A percentile compares a stretch with the other conserved stretches of the same genome.
Evolutionary conservation across 495 filamentous ascomycete species (phyloP).

Genomic region (Chaetomium tenue): DNA sequence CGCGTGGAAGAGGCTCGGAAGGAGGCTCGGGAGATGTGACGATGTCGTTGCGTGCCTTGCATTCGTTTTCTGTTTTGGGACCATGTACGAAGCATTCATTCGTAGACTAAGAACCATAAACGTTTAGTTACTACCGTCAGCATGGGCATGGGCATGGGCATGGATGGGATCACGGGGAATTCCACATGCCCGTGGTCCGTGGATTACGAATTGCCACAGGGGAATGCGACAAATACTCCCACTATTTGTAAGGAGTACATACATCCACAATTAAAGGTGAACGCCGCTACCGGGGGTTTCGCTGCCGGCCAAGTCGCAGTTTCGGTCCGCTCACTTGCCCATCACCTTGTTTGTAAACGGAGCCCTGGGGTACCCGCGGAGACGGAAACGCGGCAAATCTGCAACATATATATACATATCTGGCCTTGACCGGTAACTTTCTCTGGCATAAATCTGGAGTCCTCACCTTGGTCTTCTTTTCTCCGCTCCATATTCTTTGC

Average conservation of each 20-base stretch:
- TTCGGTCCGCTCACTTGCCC: not conserved
- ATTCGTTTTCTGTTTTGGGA: not conserved
- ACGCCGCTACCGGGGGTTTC: slow-evolving; percentile 21
- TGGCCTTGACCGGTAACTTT: not conserved
- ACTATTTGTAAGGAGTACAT: slow-evolving; percentile 2
- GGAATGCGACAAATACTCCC: not conserved
- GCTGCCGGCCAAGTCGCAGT: slow-evolving; percentile 8
- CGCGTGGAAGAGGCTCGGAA: not conserved
- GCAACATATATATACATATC: slow-evolving; percentile 12
- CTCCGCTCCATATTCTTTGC: slow-evolving; percentile 5
- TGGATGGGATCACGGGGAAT: not conserved
- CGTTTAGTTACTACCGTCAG: not conserved
- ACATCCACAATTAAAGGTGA: slow-evolving; percentile 13
- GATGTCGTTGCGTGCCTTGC: not conserved
- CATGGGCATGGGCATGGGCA: too few species aligned
- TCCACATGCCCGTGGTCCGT: not conserved
- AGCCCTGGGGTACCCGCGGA: slow-evolving; percentile 16
- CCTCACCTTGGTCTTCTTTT: not conserved
- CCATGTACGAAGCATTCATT: not conserved
- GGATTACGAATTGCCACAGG: not conserved
- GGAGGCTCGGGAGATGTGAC: not conserved
- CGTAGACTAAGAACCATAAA: too few species aligned
- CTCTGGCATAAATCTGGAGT: not conserved
- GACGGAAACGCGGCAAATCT: slow-evolving; percentile 22
- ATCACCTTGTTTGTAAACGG: slow-evolving; percentile 5